These are phyloP conservation scores for Microdochium trichocladiopsis DNA, from an alignment of 2,329 filamentous ascomycete species.

Conservation along the genomic window DNA sequence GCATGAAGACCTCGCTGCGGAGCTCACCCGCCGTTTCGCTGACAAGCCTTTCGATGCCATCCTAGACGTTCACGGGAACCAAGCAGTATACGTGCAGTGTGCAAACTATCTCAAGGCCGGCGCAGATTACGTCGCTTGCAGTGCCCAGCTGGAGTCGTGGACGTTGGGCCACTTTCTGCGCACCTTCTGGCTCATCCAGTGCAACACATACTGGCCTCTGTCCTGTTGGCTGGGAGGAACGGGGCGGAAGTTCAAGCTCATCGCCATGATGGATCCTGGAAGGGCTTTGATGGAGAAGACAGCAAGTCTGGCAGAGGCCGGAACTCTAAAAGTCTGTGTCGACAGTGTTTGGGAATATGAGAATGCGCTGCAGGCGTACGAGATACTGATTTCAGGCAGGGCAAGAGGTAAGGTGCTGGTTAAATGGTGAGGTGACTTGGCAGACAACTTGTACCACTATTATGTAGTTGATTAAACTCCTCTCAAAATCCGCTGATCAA, in stretches of 20 bases:
- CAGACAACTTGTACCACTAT: too few species aligned
- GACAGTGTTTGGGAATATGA: conserved; percentile 30
- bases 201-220: conserved; percentile 29
- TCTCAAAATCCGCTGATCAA: too few species aligned
- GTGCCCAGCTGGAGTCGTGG: conserved; percentile 26
- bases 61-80: conserved; percentile 41
- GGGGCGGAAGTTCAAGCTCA: conserved; percentile 25
- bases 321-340: conserved; percentile 24
- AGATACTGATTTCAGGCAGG: conserved; percentile 21
- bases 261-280: conserved; percentile 25
- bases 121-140: conserved; percentile 32
- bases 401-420: conserved; percentile 31
- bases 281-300: conserved; percentile 23
- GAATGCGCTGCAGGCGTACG: conserved; percentile 26
- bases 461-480: too few species aligned
- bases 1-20: conserved; percentile 24
- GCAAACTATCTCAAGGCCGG: conserved; percentile 27
- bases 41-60: conserved; percentile 31
- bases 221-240: conserved; percentile 26
- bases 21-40: conserved; percentile 24
- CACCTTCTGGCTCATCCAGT: conserved; percentile 24
- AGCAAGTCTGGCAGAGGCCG: conserved; percentile 23
- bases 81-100: conserved; percentile 33
- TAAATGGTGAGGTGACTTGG: too few species aligned
- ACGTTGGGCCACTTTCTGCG: conserved; percentile 19